Evolutionary conservation across 1,284 basidiomycete species (phyloP).

Genomic region (Leccinum ambiguum): DNA sequence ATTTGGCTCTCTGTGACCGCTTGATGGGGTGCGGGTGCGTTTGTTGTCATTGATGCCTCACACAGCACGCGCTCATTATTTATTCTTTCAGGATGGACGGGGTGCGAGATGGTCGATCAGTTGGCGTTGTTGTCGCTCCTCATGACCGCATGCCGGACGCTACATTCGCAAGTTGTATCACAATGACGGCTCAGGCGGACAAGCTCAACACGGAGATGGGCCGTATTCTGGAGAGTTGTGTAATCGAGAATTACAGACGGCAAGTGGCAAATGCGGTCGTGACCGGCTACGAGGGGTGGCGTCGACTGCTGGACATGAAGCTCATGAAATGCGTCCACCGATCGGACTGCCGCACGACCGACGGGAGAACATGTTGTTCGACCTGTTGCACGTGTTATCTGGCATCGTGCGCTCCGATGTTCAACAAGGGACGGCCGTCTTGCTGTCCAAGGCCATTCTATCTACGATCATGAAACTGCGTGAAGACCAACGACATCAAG

Average conservation of each 20-base stretch:
- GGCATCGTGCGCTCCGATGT: constrained; percentile 55
- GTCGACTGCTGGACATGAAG: constrained; percentile 62
- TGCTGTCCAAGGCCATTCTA: background rate
- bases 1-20: too few relatives aligned
- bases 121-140: constrained; percentile 69
- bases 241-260: constrained; percentile 80
- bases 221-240: constrained; percentile 71
- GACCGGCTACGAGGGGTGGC: constrained; percentile 60
- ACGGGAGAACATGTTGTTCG: constrained; percentile 85
- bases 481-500: constrained; percentile 62
- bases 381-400: constrained; percentile 79
- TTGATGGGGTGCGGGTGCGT: too few relatives aligned
- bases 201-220: too few relatives aligned
- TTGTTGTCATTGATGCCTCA: too few relatives aligned
- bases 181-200: constrained; percentile 64
- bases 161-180: constrained; percentile 69
- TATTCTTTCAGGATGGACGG: constrained; percentile 35
- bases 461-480: background rate
- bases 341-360: constrained; percentile 68
- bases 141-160: constrained; percentile 53
- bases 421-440: background rate
- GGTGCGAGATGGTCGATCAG: constrained; percentile 83
- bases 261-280: constrained; percentile 74
- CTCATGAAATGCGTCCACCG: constrained; percentile 19
- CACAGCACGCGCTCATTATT: too few relatives aligned